Conservation (phyloP, 306 rosid species). For the Geum urbanum region DNA sequence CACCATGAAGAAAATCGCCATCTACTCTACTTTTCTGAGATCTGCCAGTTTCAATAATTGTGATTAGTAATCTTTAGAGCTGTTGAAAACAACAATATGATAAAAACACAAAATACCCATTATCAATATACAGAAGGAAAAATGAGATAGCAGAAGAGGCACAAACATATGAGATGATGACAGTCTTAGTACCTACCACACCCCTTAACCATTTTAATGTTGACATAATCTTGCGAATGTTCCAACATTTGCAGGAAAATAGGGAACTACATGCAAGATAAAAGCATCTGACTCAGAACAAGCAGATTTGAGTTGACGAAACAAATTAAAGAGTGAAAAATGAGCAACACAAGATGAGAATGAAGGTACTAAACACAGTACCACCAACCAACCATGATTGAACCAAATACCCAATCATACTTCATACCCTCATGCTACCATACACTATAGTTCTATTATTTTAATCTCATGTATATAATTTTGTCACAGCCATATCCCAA, state of each 20-base stretch:
- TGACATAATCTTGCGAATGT: no score
- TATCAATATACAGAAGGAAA: not conserved
- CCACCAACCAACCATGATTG: no score
- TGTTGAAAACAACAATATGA: not conserved
- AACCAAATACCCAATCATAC: no score
- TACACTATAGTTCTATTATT: no score
- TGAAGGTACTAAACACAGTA: no score
- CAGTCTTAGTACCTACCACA: no score
- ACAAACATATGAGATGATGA: no score
- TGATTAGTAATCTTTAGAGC: not conserved
- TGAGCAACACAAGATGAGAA: not conserved
- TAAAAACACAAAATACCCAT: not conserved
- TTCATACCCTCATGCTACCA: no score
- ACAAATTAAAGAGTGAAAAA: no score
- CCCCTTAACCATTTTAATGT: no score
- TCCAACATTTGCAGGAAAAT: no score
- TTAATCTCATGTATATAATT: not conserved
- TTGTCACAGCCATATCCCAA: not conserved
- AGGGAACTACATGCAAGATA: not conserved
- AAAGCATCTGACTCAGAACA: no score
- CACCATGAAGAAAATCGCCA: conserved; percentile 24
- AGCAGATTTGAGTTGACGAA: not conserved
- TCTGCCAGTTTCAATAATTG: conserved; percentile 23
- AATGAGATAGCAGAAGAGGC: not conserved
- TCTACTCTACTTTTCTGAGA: conserved; percentile 27